These are phyloP conservation scores for Coffea humblotiana DNA, from an alignment of 305 asterid genomes.

Conservation along the genomic window DNA sequence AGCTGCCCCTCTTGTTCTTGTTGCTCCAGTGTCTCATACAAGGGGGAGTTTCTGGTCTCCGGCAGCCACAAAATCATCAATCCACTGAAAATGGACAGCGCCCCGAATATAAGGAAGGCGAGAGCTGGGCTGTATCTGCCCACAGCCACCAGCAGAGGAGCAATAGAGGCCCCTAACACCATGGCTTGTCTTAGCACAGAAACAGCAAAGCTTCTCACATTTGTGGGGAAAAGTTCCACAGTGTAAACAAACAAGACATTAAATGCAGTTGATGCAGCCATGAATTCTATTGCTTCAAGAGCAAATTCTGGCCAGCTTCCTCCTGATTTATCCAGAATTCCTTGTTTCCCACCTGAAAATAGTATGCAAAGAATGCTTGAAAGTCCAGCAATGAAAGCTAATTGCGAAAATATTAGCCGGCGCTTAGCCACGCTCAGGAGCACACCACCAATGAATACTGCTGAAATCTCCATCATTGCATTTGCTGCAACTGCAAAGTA, in stretches of 20 bases:
- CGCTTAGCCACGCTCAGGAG: slow-evolving; percentile 12
- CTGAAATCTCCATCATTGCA: slow-evolving; percentile 63
- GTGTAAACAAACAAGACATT: not conserved
- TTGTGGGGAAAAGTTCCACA: slow-evolving; percentile 10
- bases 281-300: slow-evolving; percentile 5
- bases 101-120: not conserved
- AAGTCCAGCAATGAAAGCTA: not conserved
- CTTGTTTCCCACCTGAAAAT: not conserved
- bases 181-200: slow-evolving; percentile 5
- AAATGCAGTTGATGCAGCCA: slow-evolving; percentile 10
- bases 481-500: slow-evolving; percentile 52
- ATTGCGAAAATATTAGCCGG: not conserved
- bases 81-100: slow-evolving; percentile 3
- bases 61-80: slow-evolving; percentile 1
- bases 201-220: slow-evolving; percentile 3
- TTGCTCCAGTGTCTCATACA: slow-evolving; percentile 11
- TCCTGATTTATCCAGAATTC: not conserved
- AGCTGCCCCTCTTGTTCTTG: not conserved
- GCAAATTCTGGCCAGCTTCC: not conserved
- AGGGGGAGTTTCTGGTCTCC: not conserved
- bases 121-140: slow-evolving; percentile 3
- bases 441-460: slow-evolving; percentile 50
- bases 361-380: slow-evolving; percentile 6
- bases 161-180: slow-evolving; percentile 10
- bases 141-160: slow-evolving; percentile 12